These are phyloP conservation scores for Candolleomyces eurysporus DNA, from an alignment of 768 basidiomycete genomes.

Conservation along the genomic window DNA sequence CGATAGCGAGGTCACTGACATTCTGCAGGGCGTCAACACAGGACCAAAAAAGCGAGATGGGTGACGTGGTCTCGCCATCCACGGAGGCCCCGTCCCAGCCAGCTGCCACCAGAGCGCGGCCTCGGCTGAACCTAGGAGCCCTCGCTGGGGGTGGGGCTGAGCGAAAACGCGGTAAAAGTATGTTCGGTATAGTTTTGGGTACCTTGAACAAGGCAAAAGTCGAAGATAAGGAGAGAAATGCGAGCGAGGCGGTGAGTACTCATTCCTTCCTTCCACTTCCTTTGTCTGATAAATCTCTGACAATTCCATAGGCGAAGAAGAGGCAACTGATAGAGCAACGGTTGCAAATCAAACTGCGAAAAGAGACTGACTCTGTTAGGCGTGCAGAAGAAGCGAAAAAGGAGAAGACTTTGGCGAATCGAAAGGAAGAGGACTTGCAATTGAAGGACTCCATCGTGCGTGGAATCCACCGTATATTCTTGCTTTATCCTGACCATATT, in stretches of 20 bases:
- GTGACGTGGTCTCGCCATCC: conserved; percentile 25
- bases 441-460: conserved; percentile 79
- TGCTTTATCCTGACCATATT: conserved; percentile 2
- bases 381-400: conserved; percentile 85
- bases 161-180: conserved; percentile 82
- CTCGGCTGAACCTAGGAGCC: conserved; percentile 63
- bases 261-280: neutral
- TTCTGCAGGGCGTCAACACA: conserved; percentile 16
- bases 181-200: conserved; percentile 82
- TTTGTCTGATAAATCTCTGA: neutral
- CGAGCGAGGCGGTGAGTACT: conserved; percentile 74
- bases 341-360: conserved; percentile 79
- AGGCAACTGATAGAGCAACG: conserved; percentile 80
- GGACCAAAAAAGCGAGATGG: conserved; percentile 24
- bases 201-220: conserved; percentile 86
- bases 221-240: conserved; percentile 80
- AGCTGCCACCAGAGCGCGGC: conserved; percentile 61
- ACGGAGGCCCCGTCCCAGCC: conserved; percentile 40
- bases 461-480: conserved; percentile 11
- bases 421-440: conserved; percentile 81
- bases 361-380: conserved; percentile 84
- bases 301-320: conserved; percentile 68
- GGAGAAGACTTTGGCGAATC: conserved; percentile 70
- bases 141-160: conserved; percentile 48
- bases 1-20: neutral